phyloP scores from a whole-genome alignment of 768 basidiomycete genomes.

The Collybia sordida region DNA sequence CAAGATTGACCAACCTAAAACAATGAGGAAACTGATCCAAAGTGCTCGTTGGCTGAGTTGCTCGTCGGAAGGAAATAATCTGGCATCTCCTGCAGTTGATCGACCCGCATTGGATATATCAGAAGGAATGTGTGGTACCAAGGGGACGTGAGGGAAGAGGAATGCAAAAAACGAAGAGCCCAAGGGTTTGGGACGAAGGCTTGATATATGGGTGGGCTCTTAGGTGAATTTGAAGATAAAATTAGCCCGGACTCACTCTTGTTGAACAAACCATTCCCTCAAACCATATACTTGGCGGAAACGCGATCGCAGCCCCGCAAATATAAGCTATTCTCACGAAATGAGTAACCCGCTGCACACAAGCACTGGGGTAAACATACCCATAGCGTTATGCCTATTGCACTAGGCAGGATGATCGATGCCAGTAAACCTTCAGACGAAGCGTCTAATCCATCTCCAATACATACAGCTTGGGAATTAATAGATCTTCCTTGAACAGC shows the following conservation, averaged over 20 bases:
- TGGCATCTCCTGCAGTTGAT: slow-evolving; percentile 47
- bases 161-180: slow-evolving; percentile 63
- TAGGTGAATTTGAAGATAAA: slow-evolving; percentile 7
- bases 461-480: slow-evolving; percentile 46
- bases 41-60: slow-evolving; percentile 70
- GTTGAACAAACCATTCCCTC: slow-evolving; percentile 76
- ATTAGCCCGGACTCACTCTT: slow-evolving; percentile 48
- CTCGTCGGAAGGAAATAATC: slow-evolving; percentile 73
- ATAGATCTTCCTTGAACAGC: slow-evolving; percentile 19
- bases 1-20: slow-evolving; percentile 64
- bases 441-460: slow-evolving; percentile 65
- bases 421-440: slow-evolving; percentile 61
- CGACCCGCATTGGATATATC: slow-evolving; percentile 57
- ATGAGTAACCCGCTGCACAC: slow-evolving; percentile 9
- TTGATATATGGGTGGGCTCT: slow-evolving; percentile 22
- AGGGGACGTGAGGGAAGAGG: slow-evolving; percentile 66
- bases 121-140: slow-evolving; percentile 57
- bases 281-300: slow-evolving; percentile 71
- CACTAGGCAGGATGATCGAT: slow-evolving; percentile 54
- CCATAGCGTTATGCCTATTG: slow-evolving; percentile 66
- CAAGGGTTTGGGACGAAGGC: slow-evolving; percentile 64
- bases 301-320: slow-evolving; percentile 67
- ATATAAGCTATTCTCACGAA: slow-evolving; percentile 46
- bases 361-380: slow-evolving; percentile 36
- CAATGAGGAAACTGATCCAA: slow-evolving; percentile 64